Evolutionary conservation across 345 rosid species (phyloP), one percentile per base, ranked within the genome.

Genomic region (Erysimum cheiranthoides): DNA sequence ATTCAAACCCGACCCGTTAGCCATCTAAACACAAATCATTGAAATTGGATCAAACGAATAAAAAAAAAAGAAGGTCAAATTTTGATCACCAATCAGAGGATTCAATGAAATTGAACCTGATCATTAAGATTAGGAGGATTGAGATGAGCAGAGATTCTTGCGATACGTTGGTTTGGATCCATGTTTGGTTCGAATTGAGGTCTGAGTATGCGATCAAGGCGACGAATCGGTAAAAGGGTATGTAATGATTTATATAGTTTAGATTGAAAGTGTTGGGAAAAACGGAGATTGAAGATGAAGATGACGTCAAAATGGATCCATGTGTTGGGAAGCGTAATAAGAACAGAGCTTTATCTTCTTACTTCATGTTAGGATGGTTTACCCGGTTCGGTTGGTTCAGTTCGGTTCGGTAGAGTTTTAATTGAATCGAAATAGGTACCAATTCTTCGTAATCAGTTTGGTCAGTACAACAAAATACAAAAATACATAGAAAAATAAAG

Each of bases 91-190:
- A 38, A 64, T 5, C 28, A 53, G 35, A 64, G 13, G 9, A 47
- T 13, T 21, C 46, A 35, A 16, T 3, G 51, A 56, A 38, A 64
- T 11, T 3, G 75, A 60, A 62, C 61, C 78, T 61, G 68, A 53
- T 84, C 85, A 43, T 84, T 83, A 77, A 73, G 86, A 69, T 68
- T 63, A 9, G 91, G 77, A 61, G 95, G 96, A 45, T 86, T 82
- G 50, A 94, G 87, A 77, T 94, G 99, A 58, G 90, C 87, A 0
- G 96, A 84, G 75, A 94, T 84, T 69, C 87, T 84, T 9, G 93
- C 86, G 65, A 94, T 87, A 16, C 99, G 97, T 67, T 84, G 90
- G 79, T 61, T 84, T 58, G 87, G 81, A 66, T 75, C 79, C 68
- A 82, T 79, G 56, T 70, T 8, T 30, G 84, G 38, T 78, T 81